Percentiles rank a stretch among this genome's conserved stretches.
These are phyloP conservation scores for Yarrowia sp. DNA, from an alignment of 805 yeast species.

Conservation along the genomic window DNA sequence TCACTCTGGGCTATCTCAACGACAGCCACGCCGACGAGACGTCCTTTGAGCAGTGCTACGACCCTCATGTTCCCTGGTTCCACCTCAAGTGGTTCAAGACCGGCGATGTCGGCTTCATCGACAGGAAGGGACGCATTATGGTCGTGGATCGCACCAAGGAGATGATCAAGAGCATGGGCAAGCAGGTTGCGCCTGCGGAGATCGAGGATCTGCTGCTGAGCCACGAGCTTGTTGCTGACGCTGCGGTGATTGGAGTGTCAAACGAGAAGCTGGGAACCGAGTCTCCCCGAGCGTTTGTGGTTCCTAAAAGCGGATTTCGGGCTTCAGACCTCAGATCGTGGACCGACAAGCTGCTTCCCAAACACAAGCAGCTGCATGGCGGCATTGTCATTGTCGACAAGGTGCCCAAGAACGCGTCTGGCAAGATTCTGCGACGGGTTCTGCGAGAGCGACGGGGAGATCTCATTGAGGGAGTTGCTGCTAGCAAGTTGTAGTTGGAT, in stretches of 20 bases:
- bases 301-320: constrained; percentile 25
- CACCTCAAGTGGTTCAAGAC: constrained; percentile 49
- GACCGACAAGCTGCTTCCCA: constrained; percentile 41
- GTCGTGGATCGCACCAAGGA: constrained; percentile 45
- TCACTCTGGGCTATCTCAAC: constrained; percentile 51
- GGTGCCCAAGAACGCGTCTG: constrained; percentile 91
- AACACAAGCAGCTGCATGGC: constrained; percentile 43
- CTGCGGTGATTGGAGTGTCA: constrained; percentile 75
- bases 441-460: constrained; percentile 56
- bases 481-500: not conserved
- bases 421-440: constrained; percentile 90
- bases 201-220: constrained; percentile 79
- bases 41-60: constrained; percentile 42
- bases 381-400: constrained; percentile 70
- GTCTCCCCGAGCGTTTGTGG: constrained; percentile 42
- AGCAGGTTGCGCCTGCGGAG: constrained; percentile 94
- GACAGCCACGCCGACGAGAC: constrained; percentile 49
- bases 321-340: constrained; percentile 30
- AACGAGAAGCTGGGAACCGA: constrained; percentile 75
- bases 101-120: constrained; percentile 56
- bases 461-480: constrained; percentile 27
- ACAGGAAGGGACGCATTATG: constrained; percentile 46
- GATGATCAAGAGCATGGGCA: constrained; percentile 46
- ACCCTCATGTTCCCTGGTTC: constrained; percentile 13
- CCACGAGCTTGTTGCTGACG: constrained; percentile 75